Conservation (phyloP, 2,329 filamentous ascomycete species). For the Stagonosporopsis rhizophila region DNA sequence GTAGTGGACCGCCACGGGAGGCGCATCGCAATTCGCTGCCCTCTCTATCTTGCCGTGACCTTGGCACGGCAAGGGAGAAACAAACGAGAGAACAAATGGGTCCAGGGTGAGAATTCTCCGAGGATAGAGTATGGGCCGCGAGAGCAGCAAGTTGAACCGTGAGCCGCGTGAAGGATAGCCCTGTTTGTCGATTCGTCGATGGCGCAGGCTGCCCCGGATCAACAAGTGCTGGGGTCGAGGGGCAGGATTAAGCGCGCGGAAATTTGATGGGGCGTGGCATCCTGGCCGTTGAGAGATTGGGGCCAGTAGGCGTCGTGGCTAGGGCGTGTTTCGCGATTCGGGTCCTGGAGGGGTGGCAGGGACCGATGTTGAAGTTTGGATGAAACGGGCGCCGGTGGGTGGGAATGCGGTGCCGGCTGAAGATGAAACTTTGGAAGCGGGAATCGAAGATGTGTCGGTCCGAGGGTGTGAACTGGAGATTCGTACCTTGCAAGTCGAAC, state of each 20-base stretch:
- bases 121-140: conserved; percentile 1
- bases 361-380: conserved; percentile 2
- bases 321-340: neutral
- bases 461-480: neutral
- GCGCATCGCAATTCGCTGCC: neutral
- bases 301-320: neutral
- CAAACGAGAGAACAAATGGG: neutral
- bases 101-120: conserved; percentile 10
- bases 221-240: conserved; percentile 6
- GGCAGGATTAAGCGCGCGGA: conserved; percentile 13
- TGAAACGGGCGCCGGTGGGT: conserved; percentile 5
- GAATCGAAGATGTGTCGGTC: neutral
- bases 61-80: conserved; percentile 6
- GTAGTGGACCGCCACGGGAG: conserved; percentile 1
- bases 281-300: conserved; percentile 3
- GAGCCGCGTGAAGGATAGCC: conserved; percentile 1
- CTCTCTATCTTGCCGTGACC: neutral
- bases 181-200: neutral
- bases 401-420: conserved; percentile 7
- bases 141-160: neutral
- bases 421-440: conserved; percentile 6
- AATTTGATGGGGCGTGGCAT: neutral
- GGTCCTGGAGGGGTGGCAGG: neutral
- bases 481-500: neutral
- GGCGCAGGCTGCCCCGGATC: conserved; percentile 11